Evolutionary conservation across 2,329 filamentous ascomycete genomes (phyloP).

Genomic region (Grosmannia clavigera): DNA sequence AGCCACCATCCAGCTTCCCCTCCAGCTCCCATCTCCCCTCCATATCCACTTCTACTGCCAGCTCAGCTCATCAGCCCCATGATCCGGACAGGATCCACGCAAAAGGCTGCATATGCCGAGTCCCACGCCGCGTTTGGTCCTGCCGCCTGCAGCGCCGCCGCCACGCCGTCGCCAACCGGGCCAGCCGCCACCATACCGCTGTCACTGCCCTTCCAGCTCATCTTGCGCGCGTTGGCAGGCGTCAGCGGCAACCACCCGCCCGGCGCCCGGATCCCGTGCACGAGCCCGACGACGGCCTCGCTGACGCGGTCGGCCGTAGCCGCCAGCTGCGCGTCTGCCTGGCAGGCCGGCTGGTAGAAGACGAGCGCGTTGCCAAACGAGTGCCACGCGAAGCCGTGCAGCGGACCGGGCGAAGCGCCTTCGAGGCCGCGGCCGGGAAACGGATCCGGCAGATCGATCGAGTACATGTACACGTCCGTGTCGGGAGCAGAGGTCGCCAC

Average conservation of each 20-base stretch:
- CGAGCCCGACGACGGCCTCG: neutral
- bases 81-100: neutral
- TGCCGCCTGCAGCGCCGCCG: neutral
- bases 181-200: neutral
- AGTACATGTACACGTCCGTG: slow-evolving; percentile 3
- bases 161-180: neutral
- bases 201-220: slow-evolving; percentile 4
- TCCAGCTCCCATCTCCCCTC: neutral
- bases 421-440: slow-evolving; percentile 1
- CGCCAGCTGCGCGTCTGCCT: neutral
- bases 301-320: slow-evolving; percentile 1
- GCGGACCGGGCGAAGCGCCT: neutral
- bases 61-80: neutral
- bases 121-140: neutral
- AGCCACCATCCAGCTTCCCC: no score
- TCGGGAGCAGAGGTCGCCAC: neutral
- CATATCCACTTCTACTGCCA: neutral
- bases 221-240: neutral
- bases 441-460: slow-evolving; percentile 2
- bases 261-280: neutral
- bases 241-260: neutral
- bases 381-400: slow-evolving; percentile 6
- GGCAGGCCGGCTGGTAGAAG: slow-evolving; percentile 6
- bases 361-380: slow-evolving; percentile 6
- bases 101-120: neutral